Conservation (phyloP, 2,329 filamentous ascomycete species). For the Westerdykella aurantiaca region DNA sequence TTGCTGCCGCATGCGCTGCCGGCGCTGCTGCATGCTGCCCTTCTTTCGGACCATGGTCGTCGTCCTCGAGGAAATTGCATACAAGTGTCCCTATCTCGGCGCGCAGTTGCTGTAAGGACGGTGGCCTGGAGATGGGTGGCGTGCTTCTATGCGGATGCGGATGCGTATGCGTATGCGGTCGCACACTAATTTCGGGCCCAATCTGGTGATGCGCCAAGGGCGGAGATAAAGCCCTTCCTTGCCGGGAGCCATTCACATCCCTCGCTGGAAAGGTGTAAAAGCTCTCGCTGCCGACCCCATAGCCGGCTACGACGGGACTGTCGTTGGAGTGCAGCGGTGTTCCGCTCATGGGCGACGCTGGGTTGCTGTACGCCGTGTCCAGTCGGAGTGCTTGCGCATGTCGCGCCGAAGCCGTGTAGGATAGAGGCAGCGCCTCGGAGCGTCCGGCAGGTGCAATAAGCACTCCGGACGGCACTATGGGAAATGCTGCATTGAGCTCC, state of each 20-base stretch:
- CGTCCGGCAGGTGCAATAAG: background rate
- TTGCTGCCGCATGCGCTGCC: constrained; percentile 1
- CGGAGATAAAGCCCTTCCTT: no score
- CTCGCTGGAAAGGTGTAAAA: no score
- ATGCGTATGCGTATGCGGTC: background rate
- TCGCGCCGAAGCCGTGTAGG: background rate
- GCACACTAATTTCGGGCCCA: background rate
- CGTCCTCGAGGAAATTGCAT: constrained; percentile 22
- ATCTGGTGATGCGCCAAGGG: background rate
- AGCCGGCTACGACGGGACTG: background rate
- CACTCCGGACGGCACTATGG: background rate
- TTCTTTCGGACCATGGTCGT: constrained; percentile 6
- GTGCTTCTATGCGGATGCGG: constrained; percentile 1
- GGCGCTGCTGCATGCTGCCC: constrained; percentile 1
- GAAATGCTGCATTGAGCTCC: background rate
- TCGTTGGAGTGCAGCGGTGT: background rate
- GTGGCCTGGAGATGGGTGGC: constrained; percentile 5
- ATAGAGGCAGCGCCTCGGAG: background rate
- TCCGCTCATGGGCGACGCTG: background rate
- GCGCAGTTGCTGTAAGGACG: constrained; percentile 20
- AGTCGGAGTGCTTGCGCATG: background rate
- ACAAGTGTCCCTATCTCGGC: constrained; percentile 26
- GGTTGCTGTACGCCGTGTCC: background rate
- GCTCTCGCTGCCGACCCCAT: background rate
- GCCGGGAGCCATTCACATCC: no score